Evolutionary conservation across 148 eudicot genomes (phyloP), one percentile per base, ranked within the genome.

Genomic region (Drosera capensis): DNA sequence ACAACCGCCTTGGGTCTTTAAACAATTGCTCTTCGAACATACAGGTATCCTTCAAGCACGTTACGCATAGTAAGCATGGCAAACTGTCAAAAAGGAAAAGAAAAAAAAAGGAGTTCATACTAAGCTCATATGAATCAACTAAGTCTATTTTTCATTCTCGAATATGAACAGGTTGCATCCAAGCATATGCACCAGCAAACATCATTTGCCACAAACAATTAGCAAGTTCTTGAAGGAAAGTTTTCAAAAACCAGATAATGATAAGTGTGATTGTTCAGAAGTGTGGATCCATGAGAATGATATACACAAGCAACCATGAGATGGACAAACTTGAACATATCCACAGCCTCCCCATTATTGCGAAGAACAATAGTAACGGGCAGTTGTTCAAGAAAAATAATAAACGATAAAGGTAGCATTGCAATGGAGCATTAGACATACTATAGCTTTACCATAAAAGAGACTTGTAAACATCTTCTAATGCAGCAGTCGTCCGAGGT

Each of bases 41-140:
- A 70, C 72, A 88, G 28, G 96, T 88, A 57, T 88, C 96, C 70
- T 79, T 88, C 54, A 88, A 57, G 67, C 96, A 88, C 78, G 71
- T 69, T 29, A 74, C 14, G 70, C 96, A 88, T 54, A 88, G 26
- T 65, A 88, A 68, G 65, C 96, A 88, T 14, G 96, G 96, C 71
- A 83, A 68, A 69, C 96, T 88, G 77, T 60, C 48, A 49, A 58
- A 64, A 46, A 28, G 7, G 0, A 28, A 34, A 34, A 4, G n/a
- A 34, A 34, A 11, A 11, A 34, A 3, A 13, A 34, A 34, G 38
- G 38, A 34, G n/a, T 2, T 34, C 13, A 2, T 2, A 11, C n/a
- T 34, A 34, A n/a, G n/a, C n/a, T 15, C n/a, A 34, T 1, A 5
- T 34, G 9, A 11, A 5, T 11, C 38, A 34, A 11, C n/a, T 4